Conservation (phyloP, 2,329 filamentous ascomycete genomes). For the Rutstroemia sp. region DNA sequence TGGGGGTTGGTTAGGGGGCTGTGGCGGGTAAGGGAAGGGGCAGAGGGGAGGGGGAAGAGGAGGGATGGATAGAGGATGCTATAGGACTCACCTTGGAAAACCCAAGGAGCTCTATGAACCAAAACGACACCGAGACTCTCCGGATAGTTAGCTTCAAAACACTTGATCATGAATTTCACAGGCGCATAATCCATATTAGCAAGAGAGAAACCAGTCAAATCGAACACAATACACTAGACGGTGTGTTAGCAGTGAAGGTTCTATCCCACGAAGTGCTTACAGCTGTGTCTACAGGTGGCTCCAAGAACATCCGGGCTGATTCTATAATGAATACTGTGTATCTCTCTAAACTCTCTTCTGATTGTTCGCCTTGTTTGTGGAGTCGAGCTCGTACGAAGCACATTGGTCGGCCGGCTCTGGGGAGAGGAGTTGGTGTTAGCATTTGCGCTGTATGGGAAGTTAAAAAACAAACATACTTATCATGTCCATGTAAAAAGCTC, state of each 20-base stretch:
- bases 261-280: slow-evolving; percentile 45
- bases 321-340: slow-evolving; percentile 95
- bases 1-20: slow-evolving; percentile 8
- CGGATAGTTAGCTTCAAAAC: slow-evolving; percentile 97
- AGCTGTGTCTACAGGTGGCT: slow-evolving; percentile 79
- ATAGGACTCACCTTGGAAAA: slow-evolving; percentile 71
- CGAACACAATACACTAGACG: slow-evolving; percentile 77
- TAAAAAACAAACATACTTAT: slow-evolving; percentile 45
- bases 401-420: slow-evolving; percentile 64
- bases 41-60: neutral
- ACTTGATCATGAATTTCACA: slow-evolving; percentile 99
- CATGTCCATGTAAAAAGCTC: slow-evolving; percentile 81
- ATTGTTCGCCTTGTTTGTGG: slow-evolving; percentile 77
- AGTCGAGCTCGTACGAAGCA: slow-evolving; percentile 78
- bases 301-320: slow-evolving; percentile 77
- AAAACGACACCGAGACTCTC: slow-evolving; percentile 85
- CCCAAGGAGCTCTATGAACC: slow-evolving; percentile 93
- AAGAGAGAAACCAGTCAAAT: slow-evolving; percentile 90
- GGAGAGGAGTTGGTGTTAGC: neutral
- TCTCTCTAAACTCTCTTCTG: slow-evolving; percentile 71
- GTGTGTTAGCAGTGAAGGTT: neutral
- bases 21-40: neutral
- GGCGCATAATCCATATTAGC: slow-evolving; percentile 98
- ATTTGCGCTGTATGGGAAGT: too few relatives aligned
- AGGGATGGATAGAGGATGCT: neutral